Percentiles rank a stretch among this genome's conserved stretches.
Evolutionary conservation across 805 yeast genomes (phyloP).

Genomic region (Nakazawaea sp.): DNA sequence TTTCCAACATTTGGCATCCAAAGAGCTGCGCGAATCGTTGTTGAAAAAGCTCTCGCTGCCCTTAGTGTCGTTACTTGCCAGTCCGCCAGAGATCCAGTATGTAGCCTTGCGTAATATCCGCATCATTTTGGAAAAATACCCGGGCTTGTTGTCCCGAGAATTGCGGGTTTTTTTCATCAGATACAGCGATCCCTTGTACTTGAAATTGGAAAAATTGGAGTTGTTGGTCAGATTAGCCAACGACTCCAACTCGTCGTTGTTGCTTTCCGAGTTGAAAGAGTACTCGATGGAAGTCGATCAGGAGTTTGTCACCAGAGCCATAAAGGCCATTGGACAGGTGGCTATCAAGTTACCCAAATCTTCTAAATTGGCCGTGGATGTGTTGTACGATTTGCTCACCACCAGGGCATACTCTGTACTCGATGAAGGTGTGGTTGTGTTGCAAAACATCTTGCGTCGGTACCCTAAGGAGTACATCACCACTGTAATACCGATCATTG

Average conservation of each 20-base stretch:
- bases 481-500: conserved; percentile 47
- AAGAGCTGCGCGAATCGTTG: conserved; percentile 34
- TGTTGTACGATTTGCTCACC: conserved; percentile 49
- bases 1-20: conserved; percentile 37
- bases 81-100: conserved; percentile 92
- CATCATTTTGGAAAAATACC: conserved; percentile 83
- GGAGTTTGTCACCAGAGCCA: conserved; percentile 62
- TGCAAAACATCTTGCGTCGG: conserved; percentile 62
- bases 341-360: conserved; percentile 56
- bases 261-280: conserved; percentile 68
- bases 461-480: conserved; percentile 49
- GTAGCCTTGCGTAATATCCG: conserved; percentile 89
- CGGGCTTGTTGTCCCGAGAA: conserved; percentile 69
- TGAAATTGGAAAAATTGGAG: conserved; percentile 72
- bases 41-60: conserved; percentile 78
- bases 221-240: conserved; percentile 64
- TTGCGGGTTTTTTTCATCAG: conserved; percentile 86
- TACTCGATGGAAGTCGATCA: conserved; percentile 83
- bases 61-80: conserved; percentile 76
- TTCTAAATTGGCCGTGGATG: conserved; percentile 52
- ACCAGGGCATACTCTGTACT: conserved; percentile 56
- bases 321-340: conserved; percentile 63
- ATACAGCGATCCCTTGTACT: conserved; percentile 74
- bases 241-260: conserved; percentile 47
- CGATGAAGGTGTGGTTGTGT: conserved; percentile 54